A percentile compares a stretch with the other conserved stretches of the same genome.
Evolutionary conservation across 192 early-diverging fungal genomes (phyloP).

Genomic region (Podila horticola): DNA sequence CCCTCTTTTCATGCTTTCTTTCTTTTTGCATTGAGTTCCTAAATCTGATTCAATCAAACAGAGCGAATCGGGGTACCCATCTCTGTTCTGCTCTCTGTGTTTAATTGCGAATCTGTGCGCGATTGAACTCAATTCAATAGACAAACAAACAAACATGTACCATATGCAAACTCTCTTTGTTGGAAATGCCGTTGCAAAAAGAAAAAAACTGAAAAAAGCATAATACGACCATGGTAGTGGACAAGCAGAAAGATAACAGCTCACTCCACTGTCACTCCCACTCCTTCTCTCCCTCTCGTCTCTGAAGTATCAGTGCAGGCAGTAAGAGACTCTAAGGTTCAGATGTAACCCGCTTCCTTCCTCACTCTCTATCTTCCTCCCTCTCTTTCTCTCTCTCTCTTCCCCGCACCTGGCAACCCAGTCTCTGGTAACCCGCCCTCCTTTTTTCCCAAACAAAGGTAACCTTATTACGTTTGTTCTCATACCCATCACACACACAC

Average conservation of each 20-base stretch:
- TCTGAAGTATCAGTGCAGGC: too few species aligned
- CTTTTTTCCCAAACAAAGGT: too few species aligned
- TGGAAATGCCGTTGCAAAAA: neutral
- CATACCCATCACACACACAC: too few species aligned
- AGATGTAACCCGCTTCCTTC: too few species aligned
- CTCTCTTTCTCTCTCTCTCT: too few species aligned
- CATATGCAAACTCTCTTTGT: neutral
- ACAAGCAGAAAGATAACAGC: neutral
- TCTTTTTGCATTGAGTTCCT: neutral
- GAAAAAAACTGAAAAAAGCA: neutral
- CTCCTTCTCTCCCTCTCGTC: too few species aligned
- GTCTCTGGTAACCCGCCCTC: too few species aligned
- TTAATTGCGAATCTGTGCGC: neutral
- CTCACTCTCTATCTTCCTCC: too few species aligned
- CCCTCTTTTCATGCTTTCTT: neutral
- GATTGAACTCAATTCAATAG: neutral
- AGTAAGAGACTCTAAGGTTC: too few species aligned
- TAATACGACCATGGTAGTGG: neutral
- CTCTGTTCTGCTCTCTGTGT: neutral
- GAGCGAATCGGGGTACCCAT: constrained; percentile 8
- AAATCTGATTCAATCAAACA: constrained; percentile 12
- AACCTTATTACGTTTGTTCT: too few species aligned
- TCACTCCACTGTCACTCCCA: too few species aligned
- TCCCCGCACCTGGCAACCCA: too few species aligned
- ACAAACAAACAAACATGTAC: neutral